Evolutionary conservation across 176 grass and related monocot species (phyloP), one percentile per base, ranked within the genome.

Genomic region (Oropetium thomaeum): DNA sequence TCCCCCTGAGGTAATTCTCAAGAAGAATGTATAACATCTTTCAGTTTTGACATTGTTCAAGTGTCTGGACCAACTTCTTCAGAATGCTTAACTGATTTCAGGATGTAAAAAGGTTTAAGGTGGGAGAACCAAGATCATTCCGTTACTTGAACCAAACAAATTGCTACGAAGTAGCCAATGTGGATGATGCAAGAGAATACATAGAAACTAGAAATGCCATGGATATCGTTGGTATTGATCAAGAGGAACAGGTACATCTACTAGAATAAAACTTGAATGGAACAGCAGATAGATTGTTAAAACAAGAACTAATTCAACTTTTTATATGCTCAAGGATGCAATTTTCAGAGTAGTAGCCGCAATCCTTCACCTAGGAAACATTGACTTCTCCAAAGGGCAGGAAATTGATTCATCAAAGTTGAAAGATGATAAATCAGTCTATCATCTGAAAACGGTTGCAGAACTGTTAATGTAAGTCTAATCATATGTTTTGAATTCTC

Each of bases 71-170:
- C 20, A 70, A 76, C 48, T 67, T 33, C n/a, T 75, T 80, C 17
- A 23, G 49, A 54, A 71, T 30, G 55, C 8, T 20, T 8, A 62
- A 74, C 44, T 74, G 43, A 63, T 87, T 77, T 71, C 79, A 97
- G 94, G 94, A 97, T 6, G 74, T 79, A 41, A 91, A 97, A 71
- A 93, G 83, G 65, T 97, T 89, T n/a, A 97, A 97, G 80, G 90
- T 93, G 61, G 85, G 73, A 45, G 71, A 93, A 23, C 94, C 94
- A 10, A 89, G 83, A 76, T 77, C 83, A 32, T 97, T 97, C 58
- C 94, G 91, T 83, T 97, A 97, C 68, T 66, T 97, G 58, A 97
- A 97, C 69, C 94, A 97, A 78, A 89, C 94, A 76, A 89, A 82
- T 70, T 97, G 94, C 76, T 93, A 89, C 29, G 74, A 93, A 79